Conservation (phyloP, 306 rosid genomes). For the Cucurbita moschata region DNA sequence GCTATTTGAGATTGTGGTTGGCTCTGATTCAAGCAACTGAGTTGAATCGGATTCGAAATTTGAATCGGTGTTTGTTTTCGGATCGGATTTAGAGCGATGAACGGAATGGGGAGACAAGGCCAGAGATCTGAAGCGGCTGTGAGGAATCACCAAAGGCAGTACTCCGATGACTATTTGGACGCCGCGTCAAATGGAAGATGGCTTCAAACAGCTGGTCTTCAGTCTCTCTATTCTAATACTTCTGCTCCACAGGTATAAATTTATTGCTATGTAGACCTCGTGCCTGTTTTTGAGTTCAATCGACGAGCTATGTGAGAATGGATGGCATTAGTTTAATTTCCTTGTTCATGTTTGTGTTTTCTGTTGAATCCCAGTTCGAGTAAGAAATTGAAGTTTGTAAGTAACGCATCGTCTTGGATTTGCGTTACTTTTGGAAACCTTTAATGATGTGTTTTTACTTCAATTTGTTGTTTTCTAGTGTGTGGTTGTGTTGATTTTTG, state of each 20-base stretch:
- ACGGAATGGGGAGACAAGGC: slow-evolving; percentile 72
- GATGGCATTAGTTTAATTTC: background rate
- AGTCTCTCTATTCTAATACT: slow-evolving; percentile 59
- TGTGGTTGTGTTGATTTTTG: slow-evolving; percentile 11
- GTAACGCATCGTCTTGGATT: background rate
- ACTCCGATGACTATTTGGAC: slow-evolving; percentile 68
- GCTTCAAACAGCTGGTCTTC: slow-evolving; percentile 97
- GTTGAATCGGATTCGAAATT: background rate
- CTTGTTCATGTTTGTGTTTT: background rate
- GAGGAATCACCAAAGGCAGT: slow-evolving; percentile 79
- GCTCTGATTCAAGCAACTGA: slow-evolving; percentile 2
- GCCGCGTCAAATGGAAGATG: slow-evolving; percentile 49
- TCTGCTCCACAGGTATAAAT: slow-evolving; percentile 53
- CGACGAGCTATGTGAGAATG: background rate
- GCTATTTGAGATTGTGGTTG: background rate
- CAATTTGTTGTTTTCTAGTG: slow-evolving; percentile 17
- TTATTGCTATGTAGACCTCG: background rate
- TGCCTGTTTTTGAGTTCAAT: background rate
- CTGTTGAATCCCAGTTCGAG: background rate
- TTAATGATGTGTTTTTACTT: background rate
- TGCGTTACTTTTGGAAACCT: background rate
- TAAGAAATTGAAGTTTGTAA: background rate
- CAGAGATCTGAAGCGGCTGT: slow-evolving; percentile 77
- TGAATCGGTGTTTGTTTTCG: background rate
- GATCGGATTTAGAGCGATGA: slow-evolving; percentile 33